phyloP scores from a whole-genome alignment of 169 alveolate genomes.

The Fabrea salina region DNA sequence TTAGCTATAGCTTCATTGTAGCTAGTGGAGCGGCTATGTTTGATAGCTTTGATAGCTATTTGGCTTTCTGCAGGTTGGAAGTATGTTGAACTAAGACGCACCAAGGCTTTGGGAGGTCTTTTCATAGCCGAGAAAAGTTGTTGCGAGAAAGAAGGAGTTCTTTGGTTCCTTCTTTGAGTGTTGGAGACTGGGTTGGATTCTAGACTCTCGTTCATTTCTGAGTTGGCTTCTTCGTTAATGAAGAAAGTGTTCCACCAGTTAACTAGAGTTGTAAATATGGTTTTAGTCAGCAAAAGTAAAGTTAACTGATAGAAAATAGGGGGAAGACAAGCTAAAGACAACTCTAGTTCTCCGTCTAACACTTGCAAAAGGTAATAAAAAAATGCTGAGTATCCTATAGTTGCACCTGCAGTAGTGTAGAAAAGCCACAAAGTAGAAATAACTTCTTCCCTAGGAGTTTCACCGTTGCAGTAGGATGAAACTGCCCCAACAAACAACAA shows the following conservation, averaged over 20 bases:
- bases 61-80: slow-evolving; percentile 5
- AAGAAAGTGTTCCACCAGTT: slow-evolving; percentile 19
- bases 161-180: not conserved
- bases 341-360: too few relatives aligned
- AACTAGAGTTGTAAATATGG: too few relatives aligned
- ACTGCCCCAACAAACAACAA: slow-evolving; percentile 4
- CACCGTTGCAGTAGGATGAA: not conserved
- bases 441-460: not conserved
- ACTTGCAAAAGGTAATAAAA: too few relatives aligned
- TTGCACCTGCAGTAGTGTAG: not conserved
- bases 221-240: not conserved
- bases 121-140: not conserved
- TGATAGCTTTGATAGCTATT: not conserved
- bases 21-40: not conserved
- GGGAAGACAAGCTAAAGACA: too few relatives aligned
- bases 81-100: not conserved
- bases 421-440: not conserved
- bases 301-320: too few relatives aligned
- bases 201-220: not conserved
- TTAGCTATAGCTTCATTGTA: too few relatives aligned
- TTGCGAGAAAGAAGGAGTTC: not conserved
- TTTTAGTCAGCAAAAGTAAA: too few relatives aligned
- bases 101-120: slow-evolving; percentile 8
- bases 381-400: not conserved
- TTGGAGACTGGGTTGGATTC: not conserved